Evolutionary conservation across 108 stramenopile genomes (phyloP).

Genomic region (Epithemia pelagica): DNA sequence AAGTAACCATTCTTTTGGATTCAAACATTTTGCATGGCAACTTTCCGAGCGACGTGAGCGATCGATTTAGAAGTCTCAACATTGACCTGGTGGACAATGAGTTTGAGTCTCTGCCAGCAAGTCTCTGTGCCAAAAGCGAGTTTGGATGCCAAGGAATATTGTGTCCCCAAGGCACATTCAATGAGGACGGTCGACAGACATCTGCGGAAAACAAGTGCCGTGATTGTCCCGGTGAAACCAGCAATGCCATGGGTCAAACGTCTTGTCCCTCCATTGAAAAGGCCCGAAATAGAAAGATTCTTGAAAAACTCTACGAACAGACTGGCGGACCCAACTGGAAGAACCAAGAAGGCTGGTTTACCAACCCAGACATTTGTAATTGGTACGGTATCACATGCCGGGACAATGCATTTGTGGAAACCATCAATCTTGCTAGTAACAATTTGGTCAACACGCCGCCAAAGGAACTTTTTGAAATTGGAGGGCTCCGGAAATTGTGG

Average conservation of each 20-base stretch:
- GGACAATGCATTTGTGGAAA: slow-evolving; percentile 45
- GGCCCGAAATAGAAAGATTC: slow-evolving; percentile 24
- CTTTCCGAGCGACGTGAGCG: slow-evolving; percentile 23
- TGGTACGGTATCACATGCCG: slow-evolving; percentile 75
- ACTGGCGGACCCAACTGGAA: slow-evolving; percentile 49
- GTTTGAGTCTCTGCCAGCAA: slow-evolving; percentile 22
- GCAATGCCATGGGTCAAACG: slow-evolving; percentile 31
- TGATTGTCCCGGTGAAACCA: slow-evolving; percentile 26
- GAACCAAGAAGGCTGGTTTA: slow-evolving; percentile 61
- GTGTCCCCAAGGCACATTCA: slow-evolving; percentile 59
- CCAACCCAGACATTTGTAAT: slow-evolving; percentile 41
- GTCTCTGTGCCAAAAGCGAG: slow-evolving; percentile 28
- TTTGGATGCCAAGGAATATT: slow-evolving; percentile 73
- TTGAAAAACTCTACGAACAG: slow-evolving; percentile 44
- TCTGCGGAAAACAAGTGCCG: slow-evolving; percentile 39
- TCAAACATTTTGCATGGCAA: slow-evolving; percentile 31
- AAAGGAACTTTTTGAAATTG: slow-evolving; percentile 59
- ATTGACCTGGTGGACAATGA: slow-evolving; percentile 42
- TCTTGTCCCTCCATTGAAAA: slow-evolving; percentile 20
- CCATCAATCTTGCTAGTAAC: slow-evolving; percentile 66
- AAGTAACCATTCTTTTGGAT: slow-evolving; percentile 24
- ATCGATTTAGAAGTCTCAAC: slow-evolving; percentile 21
- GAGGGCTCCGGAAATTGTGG: slow-evolving; percentile 61
- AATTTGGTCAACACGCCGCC: slow-evolving; percentile 69
- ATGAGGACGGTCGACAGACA: slow-evolving; percentile 44